These are phyloP conservation scores for Cryphonectria carpinicola DNA, from an alignment of 2,329 filamentous ascomycete genomes.

Conservation along the genomic window DNA sequence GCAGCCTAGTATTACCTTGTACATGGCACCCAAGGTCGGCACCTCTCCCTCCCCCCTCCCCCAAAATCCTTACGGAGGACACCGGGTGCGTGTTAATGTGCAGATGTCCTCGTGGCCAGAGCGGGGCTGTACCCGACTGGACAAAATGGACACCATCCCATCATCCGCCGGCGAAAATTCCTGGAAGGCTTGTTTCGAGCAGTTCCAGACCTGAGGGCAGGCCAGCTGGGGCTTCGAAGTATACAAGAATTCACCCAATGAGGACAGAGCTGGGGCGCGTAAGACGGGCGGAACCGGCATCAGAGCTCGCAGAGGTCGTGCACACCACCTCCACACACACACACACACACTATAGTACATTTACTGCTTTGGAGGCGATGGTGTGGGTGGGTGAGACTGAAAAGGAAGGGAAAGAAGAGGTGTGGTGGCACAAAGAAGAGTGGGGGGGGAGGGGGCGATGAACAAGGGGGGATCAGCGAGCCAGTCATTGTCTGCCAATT, in stretches of 20 bases:
- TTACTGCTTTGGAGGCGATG: neutral
- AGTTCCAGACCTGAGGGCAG: neutral
- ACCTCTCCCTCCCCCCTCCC: neutral
- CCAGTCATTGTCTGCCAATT: neutral
- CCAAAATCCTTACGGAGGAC: neutral
- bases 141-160: neutral
- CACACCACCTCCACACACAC: neutral
- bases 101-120: neutral
- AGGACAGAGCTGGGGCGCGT: neutral
- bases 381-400: conserved; percentile 2
- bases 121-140: conserved; percentile 4
- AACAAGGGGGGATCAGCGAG: neutral
- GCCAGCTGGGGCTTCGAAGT: neutral
- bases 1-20: neutral
- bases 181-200: neutral
- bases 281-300: conserved; percentile 12
- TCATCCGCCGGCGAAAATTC: neutral
- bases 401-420: neutral
- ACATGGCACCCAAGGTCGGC: neutral
- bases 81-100: neutral
- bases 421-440: neutral
- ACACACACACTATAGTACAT: neutral
- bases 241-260: neutral
- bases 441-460: neutral
- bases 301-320: neutral